Percentiles rank a stretch among this genome's conserved stretches.
Evolutionary conservation across 768 basidiomycete genomes (phyloP).

Genomic region (Leucocoprinus sp.): DNA sequence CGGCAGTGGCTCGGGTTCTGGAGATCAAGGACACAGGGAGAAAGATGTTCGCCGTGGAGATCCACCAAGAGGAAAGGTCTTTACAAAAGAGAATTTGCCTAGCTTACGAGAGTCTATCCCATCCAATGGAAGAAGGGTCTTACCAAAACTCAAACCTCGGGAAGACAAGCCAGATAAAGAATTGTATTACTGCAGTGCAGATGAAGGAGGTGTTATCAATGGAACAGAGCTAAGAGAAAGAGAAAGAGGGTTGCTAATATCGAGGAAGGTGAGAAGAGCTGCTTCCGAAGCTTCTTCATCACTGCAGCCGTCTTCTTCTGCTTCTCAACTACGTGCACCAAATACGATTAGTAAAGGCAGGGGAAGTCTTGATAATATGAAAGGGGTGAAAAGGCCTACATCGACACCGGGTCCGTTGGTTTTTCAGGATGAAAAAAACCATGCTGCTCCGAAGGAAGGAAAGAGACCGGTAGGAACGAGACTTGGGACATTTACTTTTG

Average conservation of each 20-base stretch:
- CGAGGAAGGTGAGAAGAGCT: constrained; percentile 12
- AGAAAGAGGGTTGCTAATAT: constrained; percentile 9
- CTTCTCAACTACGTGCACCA: neutral
- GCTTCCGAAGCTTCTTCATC: constrained; percentile 9
- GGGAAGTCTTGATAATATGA: constrained; percentile 11
- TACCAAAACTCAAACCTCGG: constrained; percentile 3
- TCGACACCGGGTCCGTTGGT: neutral
- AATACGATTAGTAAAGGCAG: constrained; percentile 15
- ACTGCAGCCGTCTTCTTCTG: neutral
- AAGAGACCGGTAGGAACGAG: constrained; percentile 7
- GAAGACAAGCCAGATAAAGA: neutral
- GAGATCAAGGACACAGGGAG: neutral
- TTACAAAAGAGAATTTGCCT: constrained; percentile 7
- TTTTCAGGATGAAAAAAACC: too few species aligned
- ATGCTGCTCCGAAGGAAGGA: neutral
- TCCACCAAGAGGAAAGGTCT: neutral
- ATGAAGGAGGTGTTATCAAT: neutral
- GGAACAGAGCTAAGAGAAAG: constrained; percentile 6
- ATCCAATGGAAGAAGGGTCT: neutral
- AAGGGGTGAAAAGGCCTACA: constrained; percentile 12
- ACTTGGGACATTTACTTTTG: neutral
- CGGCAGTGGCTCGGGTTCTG: neutral
- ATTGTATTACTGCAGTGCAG: neutral
- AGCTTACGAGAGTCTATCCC: constrained; percentile 2
- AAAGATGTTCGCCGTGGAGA: constrained; percentile 2